Evolutionary conservation across 768 basidiomycete species (phyloP).

Genomic region (Chalciporus sphaerocephalus): DNA sequence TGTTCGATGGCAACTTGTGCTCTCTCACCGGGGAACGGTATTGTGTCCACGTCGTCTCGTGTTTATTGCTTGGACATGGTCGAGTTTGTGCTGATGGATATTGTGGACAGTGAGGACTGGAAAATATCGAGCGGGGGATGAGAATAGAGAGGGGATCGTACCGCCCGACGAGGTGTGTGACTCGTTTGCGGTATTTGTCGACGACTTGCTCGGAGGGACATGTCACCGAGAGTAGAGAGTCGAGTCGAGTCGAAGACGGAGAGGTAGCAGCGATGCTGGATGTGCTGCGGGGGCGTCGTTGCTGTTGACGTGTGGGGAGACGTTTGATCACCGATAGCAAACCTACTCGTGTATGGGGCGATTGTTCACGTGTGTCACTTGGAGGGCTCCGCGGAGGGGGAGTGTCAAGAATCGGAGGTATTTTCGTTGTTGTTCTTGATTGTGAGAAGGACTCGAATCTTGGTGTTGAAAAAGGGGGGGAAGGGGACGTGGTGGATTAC

Average conservation of each 20-base stretch:
- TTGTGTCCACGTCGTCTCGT: not conserved
- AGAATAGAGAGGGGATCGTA: constrained; percentile 33
- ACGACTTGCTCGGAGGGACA: constrained; percentile 33
- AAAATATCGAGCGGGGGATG: constrained; percentile 63
- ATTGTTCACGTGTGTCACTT: too few species aligned
- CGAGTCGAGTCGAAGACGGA: constrained; percentile 41
- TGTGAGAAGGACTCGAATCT: too few species aligned
- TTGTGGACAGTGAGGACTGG: constrained; percentile 53
- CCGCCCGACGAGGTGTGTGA: constrained; percentile 53
- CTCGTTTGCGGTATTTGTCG: constrained; percentile 52
- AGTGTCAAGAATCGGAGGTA: too few species aligned
- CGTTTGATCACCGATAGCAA: not conserved
- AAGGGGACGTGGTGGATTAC: not conserved
- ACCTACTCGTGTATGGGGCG: too few species aligned
- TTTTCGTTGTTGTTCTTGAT: too few species aligned
- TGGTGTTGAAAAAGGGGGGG: not conserved
- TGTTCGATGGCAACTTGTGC: too few species aligned
- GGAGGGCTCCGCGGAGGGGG: too few species aligned
- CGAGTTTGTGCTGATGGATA: not conserved
- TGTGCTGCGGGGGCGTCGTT: too few species aligned
- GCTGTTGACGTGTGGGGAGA: too few species aligned
- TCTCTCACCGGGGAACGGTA: not conserved
- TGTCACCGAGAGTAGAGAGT: constrained; percentile 9
- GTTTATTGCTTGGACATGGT: not conserved
- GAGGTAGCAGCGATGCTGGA: not conserved